phyloP scores from a whole-genome alignment of 2,329 filamentous ascomycete species.

The Aspergillus sp. region DNA sequence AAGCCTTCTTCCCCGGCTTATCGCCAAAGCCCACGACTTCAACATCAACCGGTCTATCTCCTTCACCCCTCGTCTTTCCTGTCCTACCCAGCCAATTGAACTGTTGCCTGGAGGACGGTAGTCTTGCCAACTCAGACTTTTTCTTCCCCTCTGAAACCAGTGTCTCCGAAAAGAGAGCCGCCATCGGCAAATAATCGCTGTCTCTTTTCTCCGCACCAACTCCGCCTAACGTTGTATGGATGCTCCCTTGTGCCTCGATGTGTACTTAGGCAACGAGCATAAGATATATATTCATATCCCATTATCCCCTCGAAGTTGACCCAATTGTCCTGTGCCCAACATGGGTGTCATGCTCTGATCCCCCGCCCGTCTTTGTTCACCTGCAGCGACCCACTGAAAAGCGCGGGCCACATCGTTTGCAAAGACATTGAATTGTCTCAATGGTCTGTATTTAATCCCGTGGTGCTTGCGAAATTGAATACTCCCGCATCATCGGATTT shows the following conservation, averaged over 20 bases:
- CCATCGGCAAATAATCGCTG: not conserved
- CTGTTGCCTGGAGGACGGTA: not conserved
- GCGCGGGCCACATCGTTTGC: constrained; percentile 1
- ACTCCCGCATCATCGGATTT: not conserved
- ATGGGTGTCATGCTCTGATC: constrained; percentile 4
- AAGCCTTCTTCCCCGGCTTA: constrained; percentile 18
- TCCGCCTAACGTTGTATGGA: not conserved
- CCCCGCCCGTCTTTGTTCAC: constrained; percentile 1
- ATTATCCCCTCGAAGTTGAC: too few species aligned
- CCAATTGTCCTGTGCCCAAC: not conserved
- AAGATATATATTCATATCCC: not conserved
- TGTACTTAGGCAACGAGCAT: not conserved
- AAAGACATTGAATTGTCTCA: constrained; percentile 9
- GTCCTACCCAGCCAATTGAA: not conserved
- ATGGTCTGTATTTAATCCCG: constrained; percentile 2
- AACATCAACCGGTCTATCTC: not conserved
- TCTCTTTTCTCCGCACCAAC: not conserved
- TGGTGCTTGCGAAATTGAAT: constrained; percentile 6
- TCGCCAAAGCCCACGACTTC: constrained; percentile 14
- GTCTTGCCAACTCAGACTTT: not conserved
- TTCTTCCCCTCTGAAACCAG: not conserved
- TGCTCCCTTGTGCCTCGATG: not conserved
- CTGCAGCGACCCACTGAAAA: constrained; percentile 4
- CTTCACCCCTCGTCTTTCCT: not conserved
- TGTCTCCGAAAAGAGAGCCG: not conserved